Evolutionary conservation across 768 basidiomycete species (phyloP), one percentile per base, ranked within the genome.

Genomic region (Podaxis rugospora): DNA sequence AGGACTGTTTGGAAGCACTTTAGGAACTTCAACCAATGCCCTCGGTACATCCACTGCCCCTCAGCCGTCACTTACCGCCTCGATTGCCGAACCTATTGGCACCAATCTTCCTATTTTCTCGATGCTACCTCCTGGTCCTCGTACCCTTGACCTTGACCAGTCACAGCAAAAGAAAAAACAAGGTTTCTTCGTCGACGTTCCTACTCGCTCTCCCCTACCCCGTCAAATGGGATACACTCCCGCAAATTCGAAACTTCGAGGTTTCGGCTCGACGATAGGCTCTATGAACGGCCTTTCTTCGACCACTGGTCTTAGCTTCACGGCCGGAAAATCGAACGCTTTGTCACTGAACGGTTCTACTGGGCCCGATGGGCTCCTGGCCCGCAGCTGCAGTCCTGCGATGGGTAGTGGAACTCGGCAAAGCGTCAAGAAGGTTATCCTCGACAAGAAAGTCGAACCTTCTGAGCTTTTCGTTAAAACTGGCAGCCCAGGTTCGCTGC

Each of bases 371-470:
- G 76, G 80, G 0, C 84, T 91, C 66, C 62, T 88, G 59, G 81
- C 78, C 47, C 81, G 81, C 28, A 83, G 83, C 58, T 75, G 82
- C 9, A 87, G 84, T 64, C 86, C 88, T 1, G 78, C 85, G 3
- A 72, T 92, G 52, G 90, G 90, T 5, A 88, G 83, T 66, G 90
- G 84, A 46, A 79, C 74, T 61, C 79, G 88, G 57, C 85, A 89
- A 61, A 96, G 93, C 69, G 92, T 96, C 61, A 98, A 98, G 79
- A 96, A 96, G 70, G 81, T 98, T 61, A 87, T 94, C 39, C 71
- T 97, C 63, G 90, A 94, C 69, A 94, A 91, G 74, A 93, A 88
- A 69, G 78, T 92, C 14, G 89, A 91, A 55, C 81, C 90, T 27
- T 75, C 83, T 25, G 89, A 93, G 63, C 67, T 93, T 55, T 88